Percentiles rank a stretch among this genome's conserved stretches.
Conservation (phyloP, 441 rosid species). For the Raphanus hybrid region DNA sequence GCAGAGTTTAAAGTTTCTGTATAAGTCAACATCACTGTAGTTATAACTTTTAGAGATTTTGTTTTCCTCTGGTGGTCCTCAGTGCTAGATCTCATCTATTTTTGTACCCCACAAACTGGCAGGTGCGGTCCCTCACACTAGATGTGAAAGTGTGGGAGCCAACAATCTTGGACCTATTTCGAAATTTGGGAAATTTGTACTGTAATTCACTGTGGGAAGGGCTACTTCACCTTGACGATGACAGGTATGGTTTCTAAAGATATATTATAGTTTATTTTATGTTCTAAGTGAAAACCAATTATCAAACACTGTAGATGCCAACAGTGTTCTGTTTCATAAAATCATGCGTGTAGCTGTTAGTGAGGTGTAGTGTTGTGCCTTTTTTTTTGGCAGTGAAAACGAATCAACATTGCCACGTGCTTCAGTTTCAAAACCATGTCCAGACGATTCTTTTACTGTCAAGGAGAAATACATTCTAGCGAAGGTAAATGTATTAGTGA, state of each 20-base stretch:
- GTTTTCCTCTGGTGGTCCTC: neutral
- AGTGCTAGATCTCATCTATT: constrained; percentile 19
- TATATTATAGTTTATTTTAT: constrained; percentile 9
- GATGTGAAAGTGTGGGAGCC: constrained; percentile 99
- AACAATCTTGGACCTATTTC: constrained; percentile 76
- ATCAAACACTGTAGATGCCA: constrained; percentile 6
- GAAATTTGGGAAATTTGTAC: constrained; percentile 73
- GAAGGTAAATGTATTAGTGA: constrained; percentile 57
- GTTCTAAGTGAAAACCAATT: neutral
- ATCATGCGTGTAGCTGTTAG: constrained; percentile 26
- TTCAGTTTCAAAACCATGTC: constrained; percentile 67
- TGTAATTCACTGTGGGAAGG: constrained; percentile 95
- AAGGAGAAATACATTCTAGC: constrained; percentile 85
- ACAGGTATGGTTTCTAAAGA: constrained; percentile 48
- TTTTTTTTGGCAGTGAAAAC: constrained; percentile 57
- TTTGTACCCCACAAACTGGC: constrained; percentile 41
- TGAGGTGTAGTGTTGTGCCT: constrained; percentile 13
- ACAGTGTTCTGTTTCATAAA: constrained; percentile 3
- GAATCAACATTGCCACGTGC: constrained; percentile 37
- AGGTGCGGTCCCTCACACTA: constrained; percentile 90
- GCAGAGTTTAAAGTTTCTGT: neutral
- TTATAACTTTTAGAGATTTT: constrained; percentile 12
- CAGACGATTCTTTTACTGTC: constrained; percentile 52
- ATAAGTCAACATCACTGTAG: constrained; percentile 28
- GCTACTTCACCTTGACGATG: constrained; percentile 48